Conservation (phyloP, 2,329 filamentous ascomycete genomes). For the Scleromitrula shiraiana region DNA sequence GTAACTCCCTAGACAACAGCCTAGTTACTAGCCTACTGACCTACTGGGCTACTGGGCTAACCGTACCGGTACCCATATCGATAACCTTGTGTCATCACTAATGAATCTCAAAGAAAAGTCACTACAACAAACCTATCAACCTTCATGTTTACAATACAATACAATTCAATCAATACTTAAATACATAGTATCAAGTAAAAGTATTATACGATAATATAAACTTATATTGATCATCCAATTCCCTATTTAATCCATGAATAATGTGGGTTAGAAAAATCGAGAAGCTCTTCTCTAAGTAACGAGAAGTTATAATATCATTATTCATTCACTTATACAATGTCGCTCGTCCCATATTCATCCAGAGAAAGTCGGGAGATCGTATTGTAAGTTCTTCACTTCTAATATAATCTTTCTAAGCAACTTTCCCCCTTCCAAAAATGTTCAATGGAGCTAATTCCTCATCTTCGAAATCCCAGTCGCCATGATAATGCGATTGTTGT, state of each 20-base stretch:
- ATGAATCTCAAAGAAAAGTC: background rate
- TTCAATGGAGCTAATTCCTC: slow-evolving; percentile 10
- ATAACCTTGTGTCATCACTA: background rate
- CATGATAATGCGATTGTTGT: slow-evolving; percentile 90
- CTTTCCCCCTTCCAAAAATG: no score
- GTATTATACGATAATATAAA: background rate
- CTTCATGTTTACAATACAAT: background rate
- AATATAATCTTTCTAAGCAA: background rate
- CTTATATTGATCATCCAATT: background rate
- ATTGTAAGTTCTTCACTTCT: slow-evolving; percentile 48
- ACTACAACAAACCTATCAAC: background rate
- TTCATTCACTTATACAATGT: slow-evolving; percentile 38
- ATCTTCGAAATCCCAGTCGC: slow-evolving; percentile 48
- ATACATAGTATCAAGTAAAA: background rate
- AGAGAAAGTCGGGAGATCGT: slow-evolving; percentile 71
- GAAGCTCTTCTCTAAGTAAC: slow-evolving; percentile 1
- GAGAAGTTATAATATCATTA: background rate
- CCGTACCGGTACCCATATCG: background rate
- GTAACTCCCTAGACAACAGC: background rate
- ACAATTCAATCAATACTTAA: background rate
- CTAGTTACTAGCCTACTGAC: no score
- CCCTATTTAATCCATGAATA: background rate
- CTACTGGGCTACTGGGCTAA: background rate
- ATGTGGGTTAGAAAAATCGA: slow-evolving; percentile 1
- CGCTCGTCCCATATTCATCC: slow-evolving; percentile 68